These are phyloP conservation scores for Copromyces sp. DNA, from an alignment of 495 filamentous ascomycete genomes.

Conservation along the genomic window DNA sequence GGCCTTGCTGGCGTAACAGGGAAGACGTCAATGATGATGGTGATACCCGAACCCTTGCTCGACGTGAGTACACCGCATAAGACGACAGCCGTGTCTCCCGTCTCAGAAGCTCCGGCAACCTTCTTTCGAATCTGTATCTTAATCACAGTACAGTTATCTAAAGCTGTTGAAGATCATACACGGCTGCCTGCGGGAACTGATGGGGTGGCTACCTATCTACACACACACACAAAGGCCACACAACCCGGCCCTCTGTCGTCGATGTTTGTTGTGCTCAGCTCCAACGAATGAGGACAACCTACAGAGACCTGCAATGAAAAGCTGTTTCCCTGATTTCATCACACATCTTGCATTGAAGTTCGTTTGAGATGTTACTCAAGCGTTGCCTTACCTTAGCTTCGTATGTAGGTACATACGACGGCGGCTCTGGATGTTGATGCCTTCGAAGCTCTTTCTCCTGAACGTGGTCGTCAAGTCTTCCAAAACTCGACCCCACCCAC, in stretches of 20 bases:
- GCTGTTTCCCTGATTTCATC: background rate
- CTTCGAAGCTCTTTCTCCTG: background rate
- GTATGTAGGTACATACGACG: background rate
- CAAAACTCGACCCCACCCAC: background rate
- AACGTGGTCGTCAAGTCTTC: background rate
- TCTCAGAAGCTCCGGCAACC: background rate
- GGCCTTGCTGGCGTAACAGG: background rate
- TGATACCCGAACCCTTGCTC: background rate
- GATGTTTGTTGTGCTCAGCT: background rate
- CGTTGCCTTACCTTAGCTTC: background rate
- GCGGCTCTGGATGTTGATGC: background rate
- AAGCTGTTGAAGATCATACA: background rate
- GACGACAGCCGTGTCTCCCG: background rate
- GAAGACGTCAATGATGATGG: background rate
- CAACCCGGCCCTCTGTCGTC: background rate
- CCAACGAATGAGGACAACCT: background rate
- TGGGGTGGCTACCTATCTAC: background rate
- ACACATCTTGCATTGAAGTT: background rate
- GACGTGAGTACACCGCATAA: background rate
- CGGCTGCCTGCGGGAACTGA: background rate
- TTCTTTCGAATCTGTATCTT: background rate
- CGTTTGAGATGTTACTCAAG: background rate
- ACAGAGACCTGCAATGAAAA: background rate
- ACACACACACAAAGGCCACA: background rate
- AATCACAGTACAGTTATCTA: background rate